Evolutionary conservation across 352 stramenopile species (phyloP), one percentile per base, ranked within the genome.

Genomic region (Blastocystis sp.): DNA sequence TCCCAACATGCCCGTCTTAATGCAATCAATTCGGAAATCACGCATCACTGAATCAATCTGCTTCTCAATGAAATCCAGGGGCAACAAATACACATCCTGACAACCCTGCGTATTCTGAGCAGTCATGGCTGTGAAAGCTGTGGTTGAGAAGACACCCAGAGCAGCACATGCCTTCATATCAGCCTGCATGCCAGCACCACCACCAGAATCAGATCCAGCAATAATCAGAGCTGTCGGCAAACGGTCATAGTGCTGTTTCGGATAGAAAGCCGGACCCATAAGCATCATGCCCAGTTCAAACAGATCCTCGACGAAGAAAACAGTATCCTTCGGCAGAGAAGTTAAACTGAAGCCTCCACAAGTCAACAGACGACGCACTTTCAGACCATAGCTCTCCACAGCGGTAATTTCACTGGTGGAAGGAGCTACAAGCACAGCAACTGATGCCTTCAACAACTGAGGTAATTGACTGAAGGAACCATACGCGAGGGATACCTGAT

Each of bases 1-100:
- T 40, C 93, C 94, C 37, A 98, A 91, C 95, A 98, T 97, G 0
- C 95, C 95, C 30, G 96, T 95, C 92, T 98, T 98, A 84, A 98
- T 92, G 27, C 94, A 94, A 37, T 93, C 90, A 0, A 95, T 92
- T 44, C 92, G 93, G 87, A 98, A 93, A 90, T 98, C 95, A 27
- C 93, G 90, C 68, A 94, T 78, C n/a, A 98, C 92, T 19, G 93
- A 93, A n/a, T 92, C 92, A 44, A 98, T 92, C 90, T 97, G 94
- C 56, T 92, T 90, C 13, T 89, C 33, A 40, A 98, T 92, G 80
- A 93, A 94, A 33, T 92, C 91, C 11, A 93, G 51, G 0, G 94
- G 93, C 7, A 94, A 94, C 90, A 93, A 92, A 89, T 97, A 93
- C 19, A 97, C 92, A 22, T 89, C 88, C 7, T 89, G 92, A 13